phyloP scores from a whole-genome alignment of 352 stramenopile species.

The Blastocystis sp. region DNA sequence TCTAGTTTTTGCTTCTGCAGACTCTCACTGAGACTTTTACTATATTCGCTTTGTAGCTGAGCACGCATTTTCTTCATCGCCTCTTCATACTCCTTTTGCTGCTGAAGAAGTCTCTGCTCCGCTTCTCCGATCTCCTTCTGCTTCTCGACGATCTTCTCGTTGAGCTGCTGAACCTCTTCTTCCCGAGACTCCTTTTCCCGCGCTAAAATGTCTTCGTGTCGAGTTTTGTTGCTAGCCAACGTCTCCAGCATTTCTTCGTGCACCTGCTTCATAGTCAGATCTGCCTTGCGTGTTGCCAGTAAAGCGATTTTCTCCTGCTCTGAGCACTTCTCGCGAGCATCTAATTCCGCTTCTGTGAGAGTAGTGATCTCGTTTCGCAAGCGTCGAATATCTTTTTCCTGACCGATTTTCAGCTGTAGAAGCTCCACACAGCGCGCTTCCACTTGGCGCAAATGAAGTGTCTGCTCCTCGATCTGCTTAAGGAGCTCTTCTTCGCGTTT shows the following conservation, averaged over 20 bases:
- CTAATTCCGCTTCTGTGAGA: neutral
- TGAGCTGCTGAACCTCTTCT: neutral
- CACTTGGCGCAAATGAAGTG: neutral
- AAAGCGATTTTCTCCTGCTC: neutral
- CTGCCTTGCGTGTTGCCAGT: neutral
- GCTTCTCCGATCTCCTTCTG: neutral
- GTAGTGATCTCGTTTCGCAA: neutral
- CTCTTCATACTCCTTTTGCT: neutral
- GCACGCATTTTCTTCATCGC: neutral
- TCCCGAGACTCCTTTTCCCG: neutral
- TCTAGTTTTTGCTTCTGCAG: neutral
- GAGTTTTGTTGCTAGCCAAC: neutral
- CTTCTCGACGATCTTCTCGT: neutral
- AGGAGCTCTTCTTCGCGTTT: neutral
- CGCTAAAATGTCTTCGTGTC: neutral
- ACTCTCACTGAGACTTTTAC: neutral
- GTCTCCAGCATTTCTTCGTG: neutral
- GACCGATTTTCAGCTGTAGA: conserved; percentile 1
- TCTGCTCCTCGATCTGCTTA: neutral
- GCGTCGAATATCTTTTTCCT: neutral
- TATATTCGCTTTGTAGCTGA: neutral
- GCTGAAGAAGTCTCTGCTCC: neutral
- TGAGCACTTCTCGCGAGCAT: neutral
- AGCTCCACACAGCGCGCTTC: conserved; percentile 4
- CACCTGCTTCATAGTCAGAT: neutral